Evolutionary conservation across 1,284 basidiomycete genomes (phyloP), one percentile per base, ranked within the genome.

Genomic region (Leccinum angustisporum): DNA sequence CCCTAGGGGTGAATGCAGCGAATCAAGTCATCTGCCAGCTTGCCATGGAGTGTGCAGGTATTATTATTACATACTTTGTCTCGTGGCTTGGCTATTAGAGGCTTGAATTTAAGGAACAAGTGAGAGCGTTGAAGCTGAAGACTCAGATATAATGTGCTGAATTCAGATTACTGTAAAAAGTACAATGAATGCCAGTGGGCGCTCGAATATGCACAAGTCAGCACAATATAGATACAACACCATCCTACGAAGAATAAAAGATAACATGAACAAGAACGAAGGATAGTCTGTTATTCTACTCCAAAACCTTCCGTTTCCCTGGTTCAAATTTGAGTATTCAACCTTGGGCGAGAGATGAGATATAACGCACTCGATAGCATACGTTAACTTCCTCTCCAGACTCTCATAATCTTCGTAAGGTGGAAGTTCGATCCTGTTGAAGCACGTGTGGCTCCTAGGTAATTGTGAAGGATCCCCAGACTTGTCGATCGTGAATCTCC

Each of bases 401-500:
- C 88, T 93, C 72, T 92, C 89, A 72, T 94, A 96, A 72, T 92
- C 90, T 73, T 92, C 88, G 78, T 97, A 98, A 34, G 94, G 91
- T 10, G 95, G 96, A 52, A 98, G 78, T 75, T 98, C 95, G 66
- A 95, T 83, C 54, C 94, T 83, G 75, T 96, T 96, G 82, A 96
- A 95, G 76, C 95, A 97, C 0, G 95, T 97, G 71, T 92, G 90
- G 68, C 88, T 91, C 78, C 95, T 90, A 8, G 95, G 95, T 63
- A 97, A 77, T 67, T 95, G 93, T 50, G 86, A 87, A 34, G 94
- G 90, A 76, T 97, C 94, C n/a, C 95, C 95, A 55, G 90, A 92
- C 77, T 97, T 97, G 78, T 97, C 95, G 67, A 98, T 97, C 14
- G 95, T 97, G 77, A 97, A 97, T 63, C 95, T 82, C 58, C 95